These are phyloP conservation scores for Paragyromitra xinjiangensis DNA, from an alignment of 495 filamentous ascomycete species.

Conservation along the genomic window DNA sequence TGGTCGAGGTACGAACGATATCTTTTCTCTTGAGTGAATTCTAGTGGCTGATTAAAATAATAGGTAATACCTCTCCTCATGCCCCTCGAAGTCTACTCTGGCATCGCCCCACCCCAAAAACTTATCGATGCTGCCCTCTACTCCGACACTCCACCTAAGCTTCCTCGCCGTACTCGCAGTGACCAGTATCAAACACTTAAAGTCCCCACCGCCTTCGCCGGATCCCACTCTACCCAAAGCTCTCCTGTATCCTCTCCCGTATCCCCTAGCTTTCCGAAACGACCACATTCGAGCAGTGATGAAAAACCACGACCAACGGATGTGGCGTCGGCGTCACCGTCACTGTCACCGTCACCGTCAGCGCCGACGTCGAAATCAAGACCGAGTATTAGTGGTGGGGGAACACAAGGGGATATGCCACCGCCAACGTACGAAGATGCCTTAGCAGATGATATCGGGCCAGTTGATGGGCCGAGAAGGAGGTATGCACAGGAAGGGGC, in stretches of 20 bases:
- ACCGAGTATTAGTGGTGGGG: slow-evolving; percentile 21
- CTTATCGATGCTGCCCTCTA: slow-evolving; percentile 72
- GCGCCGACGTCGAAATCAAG: background rate
- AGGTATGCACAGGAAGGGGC: slow-evolving; percentile 49
- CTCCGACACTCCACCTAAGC: slow-evolving; percentile 53
- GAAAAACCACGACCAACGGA: slow-evolving; percentile 24
- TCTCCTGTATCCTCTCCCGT: slow-evolving; percentile 32
- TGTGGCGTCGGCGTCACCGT: background rate
- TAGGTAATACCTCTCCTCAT: slow-evolving; percentile 76
- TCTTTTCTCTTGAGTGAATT: slow-evolving; percentile 65
- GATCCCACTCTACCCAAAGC: slow-evolving; percentile 32
- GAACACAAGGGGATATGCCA: slow-evolving; percentile 67
- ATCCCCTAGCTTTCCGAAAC: slow-evolving; percentile 46
- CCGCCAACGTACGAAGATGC: slow-evolving; percentile 90
- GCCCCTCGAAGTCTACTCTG: slow-evolving; percentile 84
- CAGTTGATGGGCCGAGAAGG: slow-evolving; percentile 56
- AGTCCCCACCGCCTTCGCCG: slow-evolving; percentile 59
- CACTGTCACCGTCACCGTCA: too few species aligned
- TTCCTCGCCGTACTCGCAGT: slow-evolving; percentile 44
- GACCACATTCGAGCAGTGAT: slow-evolving; percentile 45
- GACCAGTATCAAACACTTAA: slow-evolving; percentile 55
- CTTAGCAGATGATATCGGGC: slow-evolving; percentile 75
- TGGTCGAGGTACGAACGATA: slow-evolving; percentile 64
- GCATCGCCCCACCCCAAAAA: slow-evolving; percentile 80
- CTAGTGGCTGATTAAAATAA: background rate